Evolutionary conservation across 2,329 filamentous ascomycete genomes (phyloP).

Genomic region (Colletotrichum chlorophyti): DNA sequence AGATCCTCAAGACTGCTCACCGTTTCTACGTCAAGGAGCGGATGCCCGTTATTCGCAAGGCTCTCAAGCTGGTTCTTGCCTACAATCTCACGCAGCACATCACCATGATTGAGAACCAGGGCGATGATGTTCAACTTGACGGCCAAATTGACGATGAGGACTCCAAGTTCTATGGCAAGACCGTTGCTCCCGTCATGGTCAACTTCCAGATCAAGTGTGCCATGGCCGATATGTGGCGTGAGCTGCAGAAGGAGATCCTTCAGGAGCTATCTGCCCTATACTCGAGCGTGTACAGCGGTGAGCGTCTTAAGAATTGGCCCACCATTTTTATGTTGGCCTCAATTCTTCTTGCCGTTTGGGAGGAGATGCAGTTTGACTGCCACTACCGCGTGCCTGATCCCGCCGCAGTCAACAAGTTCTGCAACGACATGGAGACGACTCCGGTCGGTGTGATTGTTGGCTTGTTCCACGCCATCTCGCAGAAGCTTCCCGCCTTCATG

Average conservation of each 20-base stretch:
- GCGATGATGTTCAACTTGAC: constrained; percentile 77
- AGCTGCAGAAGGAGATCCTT: constrained; percentile 93
- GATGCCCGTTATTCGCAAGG: constrained; percentile 90
- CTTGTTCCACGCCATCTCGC: constrained; percentile 96
- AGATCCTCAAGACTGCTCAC: constrained; percentile 95
- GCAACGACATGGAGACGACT: constrained; percentile 93
- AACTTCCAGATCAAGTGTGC: constrained; percentile 99
- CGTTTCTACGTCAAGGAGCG: constrained; percentile 91
- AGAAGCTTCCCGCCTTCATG: constrained; percentile 89
- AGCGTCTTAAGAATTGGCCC: constrained; percentile 98
- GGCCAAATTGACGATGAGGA: constrained; percentile 87
- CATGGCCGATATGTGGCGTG: constrained; percentile 97
- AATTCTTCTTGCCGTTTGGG: constrained; percentile 93
- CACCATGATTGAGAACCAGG: constrained; percentile 90
- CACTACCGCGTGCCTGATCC: constrained; percentile 92
- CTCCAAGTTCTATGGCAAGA: constrained; percentile 89
- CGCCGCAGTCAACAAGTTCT: constrained; percentile 89
- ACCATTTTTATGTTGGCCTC: constrained; percentile 98
- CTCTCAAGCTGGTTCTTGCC: constrained; percentile 90
- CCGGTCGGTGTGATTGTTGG: constrained; percentile 96
- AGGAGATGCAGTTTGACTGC: constrained; percentile 98
- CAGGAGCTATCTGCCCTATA: constrained; percentile 92
- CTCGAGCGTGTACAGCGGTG: constrained; percentile 97
- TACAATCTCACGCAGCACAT: constrained; percentile 96
- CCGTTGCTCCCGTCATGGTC: constrained; percentile 96